Conservation (phyloP, 2,329 filamentous ascomycete species). For the Lecanicillium sp. region DNA sequence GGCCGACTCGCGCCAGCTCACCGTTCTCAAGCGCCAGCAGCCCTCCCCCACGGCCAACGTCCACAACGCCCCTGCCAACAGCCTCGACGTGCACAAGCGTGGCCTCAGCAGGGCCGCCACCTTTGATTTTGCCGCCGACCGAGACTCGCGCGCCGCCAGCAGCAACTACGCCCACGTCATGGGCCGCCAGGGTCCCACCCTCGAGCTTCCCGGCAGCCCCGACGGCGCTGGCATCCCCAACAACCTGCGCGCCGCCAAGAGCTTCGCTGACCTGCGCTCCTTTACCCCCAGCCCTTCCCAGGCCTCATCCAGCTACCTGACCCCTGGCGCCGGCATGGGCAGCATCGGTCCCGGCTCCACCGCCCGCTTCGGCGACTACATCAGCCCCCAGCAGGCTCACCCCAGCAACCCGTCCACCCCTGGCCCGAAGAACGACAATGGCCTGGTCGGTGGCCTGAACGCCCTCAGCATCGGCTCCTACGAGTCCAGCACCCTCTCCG, state of each 20-base stretch:
- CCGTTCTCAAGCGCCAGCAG: conserved; percentile 68
- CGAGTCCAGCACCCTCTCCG: conserved; percentile 36
- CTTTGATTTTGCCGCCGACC: conserved; percentile 85
- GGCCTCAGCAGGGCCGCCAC: conserved; percentile 91
- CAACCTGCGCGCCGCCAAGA: conserved; percentile 89
- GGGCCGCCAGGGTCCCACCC: conserved; percentile 75
- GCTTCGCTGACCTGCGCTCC: conserved; percentile 89
- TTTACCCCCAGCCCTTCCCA: conserved; percentile 94
- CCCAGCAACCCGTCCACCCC: conserved; percentile 32
- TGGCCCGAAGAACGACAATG: conserved; percentile 32
- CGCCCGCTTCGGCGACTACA: conserved; percentile 42
- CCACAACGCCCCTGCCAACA: conserved; percentile 56
- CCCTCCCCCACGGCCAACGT: conserved; percentile 47
- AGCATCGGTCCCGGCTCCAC: conserved; percentile 40
- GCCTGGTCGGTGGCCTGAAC: conserved; percentile 43
- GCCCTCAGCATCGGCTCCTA: conserved; percentile 47
- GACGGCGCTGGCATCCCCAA: conserved; percentile 58
- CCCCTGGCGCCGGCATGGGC: conserved; percentile 41
- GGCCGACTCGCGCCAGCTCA: conserved; percentile 81
- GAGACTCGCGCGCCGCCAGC: conserved; percentile 58
- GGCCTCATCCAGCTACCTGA: conserved; percentile 67
- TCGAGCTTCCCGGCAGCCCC: conserved; percentile 80
- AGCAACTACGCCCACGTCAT: conserved; percentile 67
- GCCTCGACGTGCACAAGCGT: conserved; percentile 71
- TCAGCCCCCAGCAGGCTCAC: conserved; percentile 31